phyloP scores from a whole-genome alignment of 1,284 basidiomycete species.

The Cerrena zonata region DNA sequence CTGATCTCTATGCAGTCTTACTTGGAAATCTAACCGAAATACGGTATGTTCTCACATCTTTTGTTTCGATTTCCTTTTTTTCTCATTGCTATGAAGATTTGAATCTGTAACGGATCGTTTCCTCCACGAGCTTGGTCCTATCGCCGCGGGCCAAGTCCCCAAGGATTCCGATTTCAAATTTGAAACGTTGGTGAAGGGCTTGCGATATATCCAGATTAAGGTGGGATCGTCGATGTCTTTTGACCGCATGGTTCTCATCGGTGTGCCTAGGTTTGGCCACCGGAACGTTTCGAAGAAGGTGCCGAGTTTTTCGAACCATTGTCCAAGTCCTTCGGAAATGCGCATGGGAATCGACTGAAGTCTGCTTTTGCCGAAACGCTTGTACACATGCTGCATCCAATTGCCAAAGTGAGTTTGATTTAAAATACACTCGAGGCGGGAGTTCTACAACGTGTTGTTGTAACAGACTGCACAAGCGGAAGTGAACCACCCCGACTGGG shows the following conservation, averaged over 20 bases:
- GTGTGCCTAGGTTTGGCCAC: slow-evolving; percentile 75
- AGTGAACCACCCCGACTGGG: slow-evolving; percentile 93
- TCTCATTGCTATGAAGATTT: slow-evolving; percentile 47
- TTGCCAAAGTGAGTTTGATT: slow-evolving; percentile 66
- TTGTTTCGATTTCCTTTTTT: not conserved
- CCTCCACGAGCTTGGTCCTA: slow-evolving; percentile 69
- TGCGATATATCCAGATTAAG: slow-evolving; percentile 77
- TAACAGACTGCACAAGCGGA: slow-evolving; percentile 86
- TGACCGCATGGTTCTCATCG: too few relatives aligned
- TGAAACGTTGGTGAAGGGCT: slow-evolving; percentile 75
- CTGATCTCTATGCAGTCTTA: slow-evolving; percentile 76
- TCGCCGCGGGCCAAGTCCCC: slow-evolving; percentile 64
- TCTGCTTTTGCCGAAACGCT: slow-evolving; percentile 83
- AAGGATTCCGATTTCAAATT: slow-evolving; percentile 78
- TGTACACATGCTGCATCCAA: slow-evolving; percentile 76
- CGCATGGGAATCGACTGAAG: slow-evolving; percentile 83
- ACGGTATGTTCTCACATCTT: slow-evolving; percentile 41
- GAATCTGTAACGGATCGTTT: slow-evolving; percentile 85
- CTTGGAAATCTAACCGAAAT: slow-evolving; percentile 77
- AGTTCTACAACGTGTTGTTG: too few relatives aligned
- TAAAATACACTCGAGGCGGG: too few relatives aligned
- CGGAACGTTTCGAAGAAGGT: slow-evolving; percentile 88
- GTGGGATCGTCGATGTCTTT: too few relatives aligned
- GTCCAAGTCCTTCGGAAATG: slow-evolving; percentile 76
- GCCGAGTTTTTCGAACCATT: slow-evolving; percentile 86